Percentiles rank a stretch among this genome's conserved stretches.
Conservation (phyloP, 2,329 filamentous ascomycete species). For the Penicillium hordei region DNA sequence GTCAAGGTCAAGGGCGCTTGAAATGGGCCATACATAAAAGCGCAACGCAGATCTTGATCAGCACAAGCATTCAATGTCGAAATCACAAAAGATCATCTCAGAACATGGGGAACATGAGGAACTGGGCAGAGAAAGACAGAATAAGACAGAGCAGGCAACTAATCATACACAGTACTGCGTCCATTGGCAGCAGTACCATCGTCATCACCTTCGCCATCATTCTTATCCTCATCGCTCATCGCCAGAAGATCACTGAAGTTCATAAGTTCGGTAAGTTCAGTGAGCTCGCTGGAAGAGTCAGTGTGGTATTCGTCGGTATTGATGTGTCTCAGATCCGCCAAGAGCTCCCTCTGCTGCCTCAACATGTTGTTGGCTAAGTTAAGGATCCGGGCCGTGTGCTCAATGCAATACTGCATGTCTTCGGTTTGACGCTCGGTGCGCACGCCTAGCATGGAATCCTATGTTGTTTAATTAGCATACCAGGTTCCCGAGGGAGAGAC, state of each 20-base stretch:
- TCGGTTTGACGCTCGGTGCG: neutral
- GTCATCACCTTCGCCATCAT: neutral
- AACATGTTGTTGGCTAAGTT: neutral
- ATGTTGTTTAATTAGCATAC: neutral
- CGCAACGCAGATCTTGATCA: neutral
- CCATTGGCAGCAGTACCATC: neutral
- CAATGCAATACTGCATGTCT: neutral
- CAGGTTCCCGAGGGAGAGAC: too few species aligned
- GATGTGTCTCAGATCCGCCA: neutral
- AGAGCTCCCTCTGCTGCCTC: neutral
- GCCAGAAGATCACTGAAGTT: too few species aligned
- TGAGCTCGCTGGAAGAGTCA: neutral
- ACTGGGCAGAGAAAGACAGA: neutral
- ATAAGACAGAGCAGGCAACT: neutral
- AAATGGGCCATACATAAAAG: neutral
- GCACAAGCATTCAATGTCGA: neutral
- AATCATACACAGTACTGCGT: neutral
- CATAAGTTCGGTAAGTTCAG: too few species aligned
- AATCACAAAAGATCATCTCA: neutral
- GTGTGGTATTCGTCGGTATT: too few species aligned
- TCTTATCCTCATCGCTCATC: neutral
- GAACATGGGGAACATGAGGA: neutral
- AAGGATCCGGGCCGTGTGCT: neutral
- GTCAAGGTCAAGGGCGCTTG: neutral
- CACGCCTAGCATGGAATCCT: neutral